Percentiles rank a stretch among this genome's conserved stretches.
Evolutionary conservation across 345 rosid species (phyloP).

Genomic region (Pugionium cornutum): DNA sequence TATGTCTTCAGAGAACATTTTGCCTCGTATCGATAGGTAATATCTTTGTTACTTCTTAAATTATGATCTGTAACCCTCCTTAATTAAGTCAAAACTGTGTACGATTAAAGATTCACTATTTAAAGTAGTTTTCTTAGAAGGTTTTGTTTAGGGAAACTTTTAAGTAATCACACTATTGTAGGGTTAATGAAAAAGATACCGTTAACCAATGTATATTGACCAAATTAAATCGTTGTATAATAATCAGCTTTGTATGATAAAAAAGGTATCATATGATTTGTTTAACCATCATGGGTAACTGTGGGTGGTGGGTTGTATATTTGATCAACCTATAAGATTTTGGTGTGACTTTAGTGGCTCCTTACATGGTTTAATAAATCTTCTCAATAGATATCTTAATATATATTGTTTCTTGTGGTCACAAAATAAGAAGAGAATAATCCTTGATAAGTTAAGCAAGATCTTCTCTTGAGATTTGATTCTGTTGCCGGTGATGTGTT

Average conservation of each 20-base stretch:
- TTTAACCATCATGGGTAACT: conserved; percentile 34
- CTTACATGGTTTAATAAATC: neutral
- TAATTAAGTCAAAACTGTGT: conserved; percentile 2
- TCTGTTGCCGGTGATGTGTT: conserved; percentile 36
- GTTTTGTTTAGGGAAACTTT: conserved; percentile 27
- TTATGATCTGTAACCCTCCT: conserved; percentile 1
- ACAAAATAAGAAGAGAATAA: conserved; percentile 27
- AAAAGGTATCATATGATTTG: conserved; percentile 16
- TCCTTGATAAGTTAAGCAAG: conserved; percentile 25
- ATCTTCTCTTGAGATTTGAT: conserved; percentile 38
- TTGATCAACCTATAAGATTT: conserved; percentile 32
- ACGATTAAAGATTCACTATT: conserved; percentile 1
- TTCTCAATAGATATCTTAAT: conserved; percentile 15
- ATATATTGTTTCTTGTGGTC: conserved; percentile 22
- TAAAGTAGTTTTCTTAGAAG: conserved; percentile 16
- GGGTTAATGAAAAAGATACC: conserved; percentile 6
- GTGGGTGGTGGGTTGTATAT: conserved; percentile 30
- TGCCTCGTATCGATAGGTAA: conserved; percentile 77
- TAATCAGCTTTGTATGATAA: conserved; percentile 14
- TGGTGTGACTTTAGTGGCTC: conserved; percentile 31
- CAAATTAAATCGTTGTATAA: conserved; percentile 22
- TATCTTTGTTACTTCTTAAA: neutral
- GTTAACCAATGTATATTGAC: conserved; percentile 25
- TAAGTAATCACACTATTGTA: conserved; percentile 13
- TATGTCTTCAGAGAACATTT: conserved; percentile 81